These are phyloP conservation scores for Notholithocarpus densiflorus DNA, from an alignment of 306 rosid genomes.

Conservation along the genomic window DNA sequence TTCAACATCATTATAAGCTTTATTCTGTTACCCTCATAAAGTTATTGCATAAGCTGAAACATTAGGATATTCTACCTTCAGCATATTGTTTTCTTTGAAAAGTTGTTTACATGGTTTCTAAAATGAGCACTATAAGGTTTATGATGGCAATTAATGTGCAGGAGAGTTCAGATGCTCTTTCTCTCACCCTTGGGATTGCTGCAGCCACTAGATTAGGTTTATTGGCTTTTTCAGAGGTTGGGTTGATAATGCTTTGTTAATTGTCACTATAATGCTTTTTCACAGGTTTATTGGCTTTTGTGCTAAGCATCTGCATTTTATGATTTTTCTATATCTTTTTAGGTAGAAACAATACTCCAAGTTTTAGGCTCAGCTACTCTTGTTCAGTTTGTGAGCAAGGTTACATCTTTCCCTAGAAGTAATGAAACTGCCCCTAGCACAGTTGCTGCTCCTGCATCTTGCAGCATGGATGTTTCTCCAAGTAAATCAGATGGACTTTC, in stretches of 20 bases:
- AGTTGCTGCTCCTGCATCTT: conserved; percentile 21
- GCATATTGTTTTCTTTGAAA: not conserved
- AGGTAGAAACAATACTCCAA: conserved; percentile 91
- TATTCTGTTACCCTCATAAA: not conserved
- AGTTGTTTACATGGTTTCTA: not conserved
- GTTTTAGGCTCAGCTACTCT: conserved; percentile 78
- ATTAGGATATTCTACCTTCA: not conserved
- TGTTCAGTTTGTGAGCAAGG: conserved; percentile 43
- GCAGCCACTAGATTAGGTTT: conserved; percentile 68
- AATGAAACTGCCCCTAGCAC: conserved; percentile 29
- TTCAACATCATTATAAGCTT: not conserved
- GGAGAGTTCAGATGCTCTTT: conserved; percentile 60
- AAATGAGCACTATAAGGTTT: not conserved
- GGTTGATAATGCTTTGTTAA: conserved; percentile 3
- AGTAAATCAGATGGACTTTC: conserved; percentile 74
- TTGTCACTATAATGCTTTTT: not conserved
- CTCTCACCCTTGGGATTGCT: conserved; percentile 62
- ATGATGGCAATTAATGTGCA: conserved; percentile 32
- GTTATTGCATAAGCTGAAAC: not conserved
- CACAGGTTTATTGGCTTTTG: not conserved
- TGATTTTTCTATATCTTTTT: conserved; percentile 3
- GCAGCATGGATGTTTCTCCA: conserved; percentile 66
- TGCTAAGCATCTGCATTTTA: conserved; percentile 9
- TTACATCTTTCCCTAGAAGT: conserved; percentile 29
- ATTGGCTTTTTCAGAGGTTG: conserved; percentile 75